Evolutionary conservation across 176 grass and related monocot species (phyloP).

Genomic region (Juncus effusus): DNA sequence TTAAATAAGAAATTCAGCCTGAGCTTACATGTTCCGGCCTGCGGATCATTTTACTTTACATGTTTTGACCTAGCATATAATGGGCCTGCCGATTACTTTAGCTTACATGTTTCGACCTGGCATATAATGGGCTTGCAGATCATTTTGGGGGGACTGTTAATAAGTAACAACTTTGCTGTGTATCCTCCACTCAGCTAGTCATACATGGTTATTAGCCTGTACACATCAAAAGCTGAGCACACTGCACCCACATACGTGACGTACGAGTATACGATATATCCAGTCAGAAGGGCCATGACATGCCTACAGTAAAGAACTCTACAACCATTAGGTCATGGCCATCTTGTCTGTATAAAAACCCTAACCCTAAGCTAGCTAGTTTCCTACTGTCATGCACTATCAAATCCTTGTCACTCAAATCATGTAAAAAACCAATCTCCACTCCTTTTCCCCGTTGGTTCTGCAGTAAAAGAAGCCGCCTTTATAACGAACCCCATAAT

Average conservation of each 20-base stretch:
- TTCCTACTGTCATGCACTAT: constrained; percentile 29
- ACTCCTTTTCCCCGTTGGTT: constrained; percentile 15
- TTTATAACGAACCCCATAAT: no score
- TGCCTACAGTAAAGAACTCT: constrained; percentile 13
- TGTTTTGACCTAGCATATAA: no score
- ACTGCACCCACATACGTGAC: not conserved
- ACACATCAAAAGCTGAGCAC: constrained; percentile 12
- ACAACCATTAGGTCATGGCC: constrained; percentile 9
- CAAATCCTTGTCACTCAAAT: constrained; percentile 18
- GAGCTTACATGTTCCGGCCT: no score
- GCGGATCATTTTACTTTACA: no score
- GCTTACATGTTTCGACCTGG: no score
- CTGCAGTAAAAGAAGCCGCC: not conserved
- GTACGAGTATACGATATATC: not conserved
- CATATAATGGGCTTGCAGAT: no score
- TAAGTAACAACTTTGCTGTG: constrained; percentile 2
- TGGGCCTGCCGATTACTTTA: no score
- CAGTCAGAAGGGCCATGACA: not conserved
- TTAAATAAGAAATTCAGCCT: no score
- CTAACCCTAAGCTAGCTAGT: constrained; percentile 1
- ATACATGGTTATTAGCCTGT: constrained; percentile 20
- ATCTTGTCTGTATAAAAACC: constrained; percentile 21
- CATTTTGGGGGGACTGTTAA: no score
- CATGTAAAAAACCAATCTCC: not conserved
- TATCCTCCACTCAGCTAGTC: not conserved